Evolutionary conservation across 805 yeast genomes (phyloP), one percentile per base, ranked within the genome.

Genomic region (Metschnikowia aberdeeniae): DNA sequence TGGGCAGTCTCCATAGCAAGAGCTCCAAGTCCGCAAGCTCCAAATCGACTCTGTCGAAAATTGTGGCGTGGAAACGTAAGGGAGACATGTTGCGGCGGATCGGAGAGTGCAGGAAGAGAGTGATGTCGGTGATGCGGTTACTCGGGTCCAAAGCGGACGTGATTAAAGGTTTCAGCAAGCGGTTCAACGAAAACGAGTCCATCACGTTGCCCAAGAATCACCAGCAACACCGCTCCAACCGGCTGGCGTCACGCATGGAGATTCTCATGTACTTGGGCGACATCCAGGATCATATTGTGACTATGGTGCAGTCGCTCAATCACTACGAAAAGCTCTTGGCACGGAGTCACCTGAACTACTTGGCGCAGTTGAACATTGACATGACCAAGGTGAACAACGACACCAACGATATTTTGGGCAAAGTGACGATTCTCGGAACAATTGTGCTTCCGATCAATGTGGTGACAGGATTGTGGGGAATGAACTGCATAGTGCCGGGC

Each of bases 371-470:
- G 60, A 93, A 93, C 61, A 92, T 93, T 51, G 98, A 93, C 62
- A 93, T 92, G 98, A 93, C 97, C 8, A 84, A 84, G 62, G 97
- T 90, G 11, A 93, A 90, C 67, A 93, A 93, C 58, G 97, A 92
- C 57, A 92, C 95, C 80, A 93, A 93, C 63, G 98, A 93, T 62
- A 96, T 90, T 1, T 75, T 92, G 58, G 96, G 97, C 9, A 89
- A 90, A 62, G 88, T 92, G 45, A 88, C 98, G 3, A 84, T 90
- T 34, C 67, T 92, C 51, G 99, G 98, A 76, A 89, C 98, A 0
- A 88, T 93, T 45, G 97, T 93, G 17, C 70, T 93, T 47, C 99
- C 99, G 3, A 80, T 93, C 78, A 93, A 93, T 61, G 88, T 93
- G 44, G 84, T 93, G 19, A 93, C 99, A 0, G 99, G 99, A 17